Evolutionary conservation across 2,329 filamentous ascomycete species (phyloP).

Genomic region (Fusarium annulatum): DNA sequence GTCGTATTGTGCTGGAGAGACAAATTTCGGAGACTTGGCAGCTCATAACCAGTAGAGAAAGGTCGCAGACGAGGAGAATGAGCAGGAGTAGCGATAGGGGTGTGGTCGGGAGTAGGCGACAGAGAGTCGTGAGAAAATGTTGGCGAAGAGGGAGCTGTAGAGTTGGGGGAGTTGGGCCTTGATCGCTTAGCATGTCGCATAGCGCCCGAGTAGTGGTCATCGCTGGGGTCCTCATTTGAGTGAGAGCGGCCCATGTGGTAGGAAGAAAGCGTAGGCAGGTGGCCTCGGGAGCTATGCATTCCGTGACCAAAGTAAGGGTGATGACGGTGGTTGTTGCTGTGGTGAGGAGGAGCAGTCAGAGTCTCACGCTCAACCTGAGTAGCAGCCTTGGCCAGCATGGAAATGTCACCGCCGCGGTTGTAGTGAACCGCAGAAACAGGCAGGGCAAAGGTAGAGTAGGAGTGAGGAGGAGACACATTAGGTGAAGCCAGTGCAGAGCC

Average conservation of each 20-base stretch:
- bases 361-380: slow-evolving; percentile 72
- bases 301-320: slow-evolving; percentile 66
- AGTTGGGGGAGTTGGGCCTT: slow-evolving; percentile 92
- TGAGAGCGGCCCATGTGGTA: slow-evolving; percentile 95
- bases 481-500: slow-evolving; percentile 89
- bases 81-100: slow-evolving; percentile 95
- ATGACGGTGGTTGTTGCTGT: slow-evolving; percentile 59
- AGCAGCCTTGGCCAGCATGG: slow-evolving; percentile 69
- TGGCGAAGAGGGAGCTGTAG: slow-evolving; percentile 93
- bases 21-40: slow-evolving; percentile 83
- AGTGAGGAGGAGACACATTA: slow-evolving; percentile 94
- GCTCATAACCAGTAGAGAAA: slow-evolving; percentile 78
- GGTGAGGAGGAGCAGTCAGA: slow-evolving; percentile 53
- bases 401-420: slow-evolving; percentile 64
- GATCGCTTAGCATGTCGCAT: slow-evolving; percentile 86
- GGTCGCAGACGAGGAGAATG: slow-evolving; percentile 93
- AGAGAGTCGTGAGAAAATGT: slow-evolving; percentile 96
- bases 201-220: slow-evolving; percentile 78
- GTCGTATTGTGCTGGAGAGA: slow-evolving; percentile 64
- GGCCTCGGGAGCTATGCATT: slow-evolving; percentile 64
- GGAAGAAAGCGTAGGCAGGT: slow-evolving; percentile 81
- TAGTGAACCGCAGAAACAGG: slow-evolving; percentile 63
- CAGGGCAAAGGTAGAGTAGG: slow-evolving; percentile 77
- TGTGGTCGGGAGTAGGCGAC: slow-evolving; percentile 96
- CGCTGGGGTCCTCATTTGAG: slow-evolving; percentile 79